These are phyloP conservation scores for Rosa chinensis DNA, from an alignment of 306 rosid species.

Conservation along the genomic window DNA sequence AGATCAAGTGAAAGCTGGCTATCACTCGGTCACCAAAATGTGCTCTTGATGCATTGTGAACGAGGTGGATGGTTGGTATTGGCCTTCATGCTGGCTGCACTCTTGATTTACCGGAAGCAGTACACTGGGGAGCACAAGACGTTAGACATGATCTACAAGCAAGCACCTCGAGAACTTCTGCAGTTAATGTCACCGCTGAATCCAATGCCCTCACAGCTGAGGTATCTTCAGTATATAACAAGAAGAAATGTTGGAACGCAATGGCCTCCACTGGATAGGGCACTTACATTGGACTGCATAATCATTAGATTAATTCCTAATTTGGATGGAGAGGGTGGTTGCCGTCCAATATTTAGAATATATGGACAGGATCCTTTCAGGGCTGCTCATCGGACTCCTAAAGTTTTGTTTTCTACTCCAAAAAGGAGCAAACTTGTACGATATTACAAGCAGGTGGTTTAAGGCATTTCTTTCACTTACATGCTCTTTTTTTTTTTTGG, in stretches of 20 bases:
- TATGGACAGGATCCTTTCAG: constrained; percentile 94
- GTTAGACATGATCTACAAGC: constrained; percentile 88
- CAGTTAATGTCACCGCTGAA: constrained; percentile 91
- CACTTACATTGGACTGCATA: constrained; percentile 82
- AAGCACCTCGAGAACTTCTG: constrained; percentile 87
- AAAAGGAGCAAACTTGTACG: constrained; percentile 82
- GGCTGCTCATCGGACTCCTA: constrained; percentile 79
- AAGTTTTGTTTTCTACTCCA: constrained; percentile 90
- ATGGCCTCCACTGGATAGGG: constrained; percentile 97
- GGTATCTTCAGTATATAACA: constrained; percentile 94
- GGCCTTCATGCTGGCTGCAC: constrained; percentile 93
- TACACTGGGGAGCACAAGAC: constrained; percentile 87
- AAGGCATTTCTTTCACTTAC: constrained; percentile 19
- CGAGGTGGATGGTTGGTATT: constrained; percentile 94
- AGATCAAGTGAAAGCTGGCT: constrained; percentile 97
- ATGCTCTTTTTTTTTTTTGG: background rate
- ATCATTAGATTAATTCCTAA: constrained; percentile 78
- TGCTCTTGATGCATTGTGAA: constrained; percentile 92
- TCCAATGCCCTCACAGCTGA: constrained; percentile 88
- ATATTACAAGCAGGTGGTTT: constrained; percentile 78
- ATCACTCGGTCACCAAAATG: constrained; percentile 74
- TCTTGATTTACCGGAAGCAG: constrained; percentile 81
- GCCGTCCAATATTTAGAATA: constrained; percentile 92
- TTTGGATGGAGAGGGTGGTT: constrained; percentile 83
- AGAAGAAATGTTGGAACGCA: constrained; percentile 85